These are phyloP conservation scores for Kwoniella dejecticola DNA, from an alignment of 768 basidiomycete genomes.

Conservation along the genomic window DNA sequence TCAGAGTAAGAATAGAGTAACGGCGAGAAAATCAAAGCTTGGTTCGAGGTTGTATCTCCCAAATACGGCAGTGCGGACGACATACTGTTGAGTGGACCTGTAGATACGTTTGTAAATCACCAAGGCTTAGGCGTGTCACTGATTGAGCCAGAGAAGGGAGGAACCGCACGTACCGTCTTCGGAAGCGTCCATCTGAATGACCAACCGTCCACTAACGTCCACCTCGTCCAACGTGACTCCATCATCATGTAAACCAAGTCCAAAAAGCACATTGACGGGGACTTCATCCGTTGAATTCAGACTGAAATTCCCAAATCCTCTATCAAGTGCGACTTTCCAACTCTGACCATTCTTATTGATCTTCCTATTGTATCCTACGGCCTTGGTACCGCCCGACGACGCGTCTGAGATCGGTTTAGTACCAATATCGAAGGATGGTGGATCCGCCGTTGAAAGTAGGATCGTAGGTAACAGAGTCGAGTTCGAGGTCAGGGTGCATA, in stretches of 20 bases:
- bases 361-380: conserved; percentile 23
- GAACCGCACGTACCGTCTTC: conserved; percentile 30
- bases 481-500: conserved; percentile 45
- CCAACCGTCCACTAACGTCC: conserved; percentile 24
- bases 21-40: conserved; percentile 51
- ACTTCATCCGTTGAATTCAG: conserved; percentile 15
- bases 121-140: too few species aligned
- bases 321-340: conserved; percentile 40
- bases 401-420: conserved; percentile 16
- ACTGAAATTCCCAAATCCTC: conserved; percentile 54
- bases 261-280: conserved; percentile 25
- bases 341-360: conserved; percentile 17
- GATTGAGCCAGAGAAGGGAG: background rate
- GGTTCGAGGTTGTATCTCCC: conserved; percentile 51
- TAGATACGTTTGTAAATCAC: too few species aligned
- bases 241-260: conserved; percentile 19
- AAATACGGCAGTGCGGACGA: conserved; percentile 33
- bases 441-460: conserved; percentile 27
- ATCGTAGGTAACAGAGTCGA: conserved; percentile 33
- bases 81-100: conserved; percentile 42
- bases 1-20: conserved; percentile 29
- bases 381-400: conserved; percentile 30
- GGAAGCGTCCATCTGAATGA: conserved; percentile 47
- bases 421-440: conserved; percentile 22
- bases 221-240: conserved; percentile 20